Base-by-base conservation (phyloP, 2,329 filamentous ascomycete species). In the Aspergillus chevalieri region DNA sequence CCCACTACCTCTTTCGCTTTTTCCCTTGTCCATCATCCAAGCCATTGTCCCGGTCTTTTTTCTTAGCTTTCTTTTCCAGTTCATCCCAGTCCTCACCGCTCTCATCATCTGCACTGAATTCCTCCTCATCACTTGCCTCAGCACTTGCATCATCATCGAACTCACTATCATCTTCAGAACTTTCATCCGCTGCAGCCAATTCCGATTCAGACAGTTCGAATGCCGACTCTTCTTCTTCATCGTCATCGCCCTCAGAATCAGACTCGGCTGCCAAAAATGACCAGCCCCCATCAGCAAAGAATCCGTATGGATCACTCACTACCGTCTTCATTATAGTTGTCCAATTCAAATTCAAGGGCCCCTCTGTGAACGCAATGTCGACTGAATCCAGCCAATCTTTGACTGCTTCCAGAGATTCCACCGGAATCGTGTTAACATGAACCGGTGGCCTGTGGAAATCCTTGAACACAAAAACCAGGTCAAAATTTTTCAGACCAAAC, bases 301-400 rank as follows among this genome's bases (percentile, higher is more conserved):
- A 98, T 60, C 86, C 83, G 66, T 98, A 92, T 2, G 93, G 89
- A 66, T 98, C 91, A 33, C 87, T 85, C 17, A 87, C 92, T 22
- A 98, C 91, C 0, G 93, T 98, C 79, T 98, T 98, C 90, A 98
- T 98, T 66, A 98, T 98, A 14, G 91, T 95, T 9, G 88, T 87
- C 93, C 93, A 98, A 78, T 97, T 97, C 50, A 98, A 79, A 74
- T 98, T 98, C 59, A 98, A 83, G 1, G 92, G 93, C 50, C 93
- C 93, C 71, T 98, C 94, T 10, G 84, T 87, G 75, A 85, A 97
- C 15, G 93, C 85, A 64, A 98, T 95, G 65, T 98, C 92, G 44
- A 93, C 91, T 1, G 86, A 91, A 70, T 98, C 92, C 8, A 98
- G 81, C 85, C 93, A 98, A 65, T 98, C 94, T 72, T 97, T 97